Percentiles rank a stretch among this genome's conserved stretches.
phyloP scores from a whole-genome alignment of 2,329 filamentous ascomycete species.

The Pezicula neosporulosa region DNA sequence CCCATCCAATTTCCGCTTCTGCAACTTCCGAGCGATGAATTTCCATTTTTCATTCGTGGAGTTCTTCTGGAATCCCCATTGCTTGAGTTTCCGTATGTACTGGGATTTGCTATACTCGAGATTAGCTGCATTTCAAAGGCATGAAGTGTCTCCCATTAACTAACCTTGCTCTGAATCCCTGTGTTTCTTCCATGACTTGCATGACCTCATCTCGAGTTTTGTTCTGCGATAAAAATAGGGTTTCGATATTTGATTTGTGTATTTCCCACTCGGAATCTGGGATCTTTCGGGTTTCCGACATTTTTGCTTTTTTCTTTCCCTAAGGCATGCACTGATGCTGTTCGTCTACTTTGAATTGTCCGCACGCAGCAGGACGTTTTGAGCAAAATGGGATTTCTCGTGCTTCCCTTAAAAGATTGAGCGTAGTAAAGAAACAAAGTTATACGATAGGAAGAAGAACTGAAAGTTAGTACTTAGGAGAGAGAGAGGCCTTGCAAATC shows the following conservation, averaged over 20 bases:
- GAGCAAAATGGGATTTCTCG: too few relatives aligned
- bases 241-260: constrained; percentile 7
- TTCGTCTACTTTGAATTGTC: too few relatives aligned
- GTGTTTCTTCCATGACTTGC: constrained; percentile 5
- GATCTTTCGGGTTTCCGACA: constrained; percentile 7
- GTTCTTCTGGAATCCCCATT: constrained; percentile 11
- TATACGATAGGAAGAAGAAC: too few relatives aligned
- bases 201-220: constrained; percentile 7
- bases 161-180: constrained; percentile 8
- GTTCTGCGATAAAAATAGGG: constrained; percentile 5
- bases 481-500: too few relatives aligned
- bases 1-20: constrained; percentile 9
- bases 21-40: constrained; percentile 7
- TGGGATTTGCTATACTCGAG: constrained; percentile 8
- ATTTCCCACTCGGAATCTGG: constrained; percentile 10
- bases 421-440: too few relatives aligned
- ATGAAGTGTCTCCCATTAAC: background rate
- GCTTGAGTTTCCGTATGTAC: constrained; percentile 12
- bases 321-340: too few relatives aligned
- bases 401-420: too few relatives aligned
- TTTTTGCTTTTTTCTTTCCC: background rate
- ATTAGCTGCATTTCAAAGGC: background rate
- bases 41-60: constrained; percentile 12
- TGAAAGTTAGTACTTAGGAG: too few relatives aligned
- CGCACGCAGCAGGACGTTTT: too few relatives aligned